Conservation (phyloP, 805 yeast genomes). For the Monosporozyma yasuniensis region DNA sequence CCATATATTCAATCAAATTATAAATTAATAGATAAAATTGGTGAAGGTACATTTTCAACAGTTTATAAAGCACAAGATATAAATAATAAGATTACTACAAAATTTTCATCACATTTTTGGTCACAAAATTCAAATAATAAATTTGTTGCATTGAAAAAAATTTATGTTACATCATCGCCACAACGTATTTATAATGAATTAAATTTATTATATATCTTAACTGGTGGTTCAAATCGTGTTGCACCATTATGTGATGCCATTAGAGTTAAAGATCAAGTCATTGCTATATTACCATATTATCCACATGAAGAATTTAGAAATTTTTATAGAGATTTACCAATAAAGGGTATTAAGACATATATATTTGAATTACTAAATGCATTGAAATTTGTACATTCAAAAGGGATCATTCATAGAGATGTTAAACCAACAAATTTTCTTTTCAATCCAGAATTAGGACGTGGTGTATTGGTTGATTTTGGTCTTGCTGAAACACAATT, state of each 20-base stretch:
- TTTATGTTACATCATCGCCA: slow-evolving; percentile 93
- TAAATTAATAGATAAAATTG: slow-evolving; percentile 43
- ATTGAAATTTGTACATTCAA: slow-evolving; percentile 53
- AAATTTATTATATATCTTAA: slow-evolving; percentile 57
- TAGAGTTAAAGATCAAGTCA: slow-evolving; percentile 81
- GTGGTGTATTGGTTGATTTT: slow-evolving; percentile 84
- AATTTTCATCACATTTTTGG: slow-evolving; percentile 27
- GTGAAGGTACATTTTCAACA: slow-evolving; percentile 77
- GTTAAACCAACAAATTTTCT: slow-evolving; percentile 77
- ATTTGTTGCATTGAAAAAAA: slow-evolving; percentile 80
- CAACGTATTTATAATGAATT: slow-evolving; percentile 84
- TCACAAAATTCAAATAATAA: slow-evolving; percentile 31
- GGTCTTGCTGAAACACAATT: slow-evolving; percentile 72
- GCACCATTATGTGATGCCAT: slow-evolving; percentile 87
- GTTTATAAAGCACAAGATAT: slow-evolving; percentile 52
- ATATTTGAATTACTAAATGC: slow-evolving; percentile 73
- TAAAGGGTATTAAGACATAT: slow-evolving; percentile 72
- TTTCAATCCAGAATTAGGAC: slow-evolving; percentile 54
- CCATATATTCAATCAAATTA: slow-evolving; percentile 38
- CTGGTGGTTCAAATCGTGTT: slow-evolving; percentile 64
- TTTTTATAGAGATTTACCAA: slow-evolving; percentile 71
- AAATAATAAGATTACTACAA: slow-evolving; percentile 27
- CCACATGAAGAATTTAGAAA: slow-evolving; percentile 85
- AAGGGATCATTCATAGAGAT: slow-evolving; percentile 84
- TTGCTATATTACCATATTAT: slow-evolving; percentile 86